Evolutionary conservation across 2,329 filamentous ascomycete genomes (phyloP).

Genomic region (Phoma sp.): DNA sequence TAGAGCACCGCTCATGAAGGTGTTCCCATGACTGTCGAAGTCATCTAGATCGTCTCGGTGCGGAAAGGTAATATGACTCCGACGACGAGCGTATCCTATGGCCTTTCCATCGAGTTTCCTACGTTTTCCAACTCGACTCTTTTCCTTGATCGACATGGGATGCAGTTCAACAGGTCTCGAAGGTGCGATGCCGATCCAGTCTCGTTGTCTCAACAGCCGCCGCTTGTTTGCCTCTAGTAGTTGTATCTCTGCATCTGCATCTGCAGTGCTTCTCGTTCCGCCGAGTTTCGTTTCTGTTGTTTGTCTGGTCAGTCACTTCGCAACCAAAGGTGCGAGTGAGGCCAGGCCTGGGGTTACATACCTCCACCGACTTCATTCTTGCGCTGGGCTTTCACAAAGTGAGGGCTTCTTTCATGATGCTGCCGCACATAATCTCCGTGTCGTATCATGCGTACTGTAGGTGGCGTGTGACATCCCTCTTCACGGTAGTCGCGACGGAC

Average conservation of each 20-base stretch:
- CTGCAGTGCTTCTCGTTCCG: constrained; percentile 11
- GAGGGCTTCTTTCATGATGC: neutral
- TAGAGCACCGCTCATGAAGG: constrained; percentile 23
- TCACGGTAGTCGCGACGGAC: constrained; percentile 14
- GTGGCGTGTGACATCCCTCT: neutral
- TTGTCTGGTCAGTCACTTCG: constrained; percentile 1
- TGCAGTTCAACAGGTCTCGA: constrained; percentile 41
- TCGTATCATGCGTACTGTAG: too few species aligned
- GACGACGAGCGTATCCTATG: constrained; percentile 7
- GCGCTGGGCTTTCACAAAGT: neutral
- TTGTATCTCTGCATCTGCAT: constrained; percentile 23
- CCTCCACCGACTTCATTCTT: neutral
- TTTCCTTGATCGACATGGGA: constrained; percentile 36
- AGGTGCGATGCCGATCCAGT: constrained; percentile 46
- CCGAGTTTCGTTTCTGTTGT: neutral
- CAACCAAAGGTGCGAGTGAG: neutral
- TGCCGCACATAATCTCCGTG: neutral
- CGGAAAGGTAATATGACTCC: neutral
- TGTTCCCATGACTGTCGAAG: constrained; percentile 4
- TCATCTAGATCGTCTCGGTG: neutral
- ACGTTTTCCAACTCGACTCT: constrained; percentile 43
- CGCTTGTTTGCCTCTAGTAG: constrained; percentile 39
- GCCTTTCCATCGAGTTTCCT: constrained; percentile 29
- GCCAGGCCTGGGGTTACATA: neutral
- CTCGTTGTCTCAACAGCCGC: constrained; percentile 38